Percentiles rank a stretch among this genome's conserved stretches.
Evolutionary conservation across 2,329 filamentous ascomycete genomes (phyloP).

Genomic region (Pseudopyricularia javanii): DNA sequence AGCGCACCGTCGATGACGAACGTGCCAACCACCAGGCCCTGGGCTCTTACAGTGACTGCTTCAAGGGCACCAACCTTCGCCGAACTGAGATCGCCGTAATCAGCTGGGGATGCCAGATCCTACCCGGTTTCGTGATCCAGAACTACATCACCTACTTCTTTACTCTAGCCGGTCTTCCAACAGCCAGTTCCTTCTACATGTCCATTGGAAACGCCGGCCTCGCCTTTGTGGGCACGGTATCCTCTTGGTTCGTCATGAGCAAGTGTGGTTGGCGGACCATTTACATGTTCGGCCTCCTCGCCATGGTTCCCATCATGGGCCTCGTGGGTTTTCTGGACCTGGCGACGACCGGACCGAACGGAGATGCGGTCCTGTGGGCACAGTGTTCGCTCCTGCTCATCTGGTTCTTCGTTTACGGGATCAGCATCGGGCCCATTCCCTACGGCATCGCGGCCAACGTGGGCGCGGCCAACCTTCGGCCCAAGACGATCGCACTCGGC

Average conservation of each 20-base stretch:
- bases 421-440: conserved; percentile 24
- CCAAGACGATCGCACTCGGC: conserved; percentile 18
- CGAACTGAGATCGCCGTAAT: conserved; percentile 40
- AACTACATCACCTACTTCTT: conserved; percentile 16
- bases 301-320: conserved; percentile 7
- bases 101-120: conserved; percentile 14
- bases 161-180: conserved; percentile 15
- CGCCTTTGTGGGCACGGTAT: conserved; percentile 6
- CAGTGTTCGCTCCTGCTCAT: conserved; percentile 44
- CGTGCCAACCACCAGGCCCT: conserved; percentile 24
- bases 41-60: conserved; percentile 36
- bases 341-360: neutral
- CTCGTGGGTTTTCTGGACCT: conserved; percentile 10
- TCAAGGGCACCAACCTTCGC: conserved; percentile 33
- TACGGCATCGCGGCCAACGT: conserved; percentile 22
- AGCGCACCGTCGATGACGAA: conserved; percentile 45
- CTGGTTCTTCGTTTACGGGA: conserved; percentile 23
- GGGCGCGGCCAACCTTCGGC: conserved; percentile 19
- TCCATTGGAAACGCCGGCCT: conserved; percentile 19
- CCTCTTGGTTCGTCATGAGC: conserved; percentile 7
- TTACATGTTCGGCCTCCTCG: conserved; percentile 6
- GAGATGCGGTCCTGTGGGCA: neutral
- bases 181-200: conserved; percentile 15
- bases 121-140: conserved; percentile 22
- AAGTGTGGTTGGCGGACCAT: conserved; percentile 7